Percentiles rank a stretch among this genome's conserved stretches.
Evolutionary conservation across 2,329 filamentous ascomycete species (phyloP).

Genomic region (Orbilia blumenaviensis): DNA sequence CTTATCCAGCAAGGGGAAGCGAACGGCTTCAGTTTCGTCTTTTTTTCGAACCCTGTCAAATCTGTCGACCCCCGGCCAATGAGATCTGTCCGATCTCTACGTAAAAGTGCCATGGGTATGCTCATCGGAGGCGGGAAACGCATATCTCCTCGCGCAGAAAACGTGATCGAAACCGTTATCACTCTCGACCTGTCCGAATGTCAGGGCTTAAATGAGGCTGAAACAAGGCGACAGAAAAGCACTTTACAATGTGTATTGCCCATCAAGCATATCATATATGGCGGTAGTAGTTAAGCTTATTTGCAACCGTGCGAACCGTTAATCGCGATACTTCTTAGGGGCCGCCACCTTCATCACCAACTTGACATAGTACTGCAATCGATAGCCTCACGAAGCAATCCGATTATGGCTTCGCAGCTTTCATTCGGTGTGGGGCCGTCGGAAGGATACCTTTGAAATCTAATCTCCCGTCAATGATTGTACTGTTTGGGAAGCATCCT

Average conservation of each 20-base stretch:
- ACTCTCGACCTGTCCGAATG: slow-evolving; percentile 18
- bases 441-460: slow-evolving; percentile 20
- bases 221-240: slow-evolving; percentile 45
- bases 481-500: slow-evolving; percentile 37
- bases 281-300: slow-evolving; percentile 34
- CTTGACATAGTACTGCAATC: not conserved
- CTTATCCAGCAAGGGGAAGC: slow-evolving; percentile 33
- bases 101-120: slow-evolving; percentile 19
- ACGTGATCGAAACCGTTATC: slow-evolving; percentile 44
- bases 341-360: slow-evolving; percentile 24
- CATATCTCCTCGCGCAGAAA: slow-evolving; percentile 30
- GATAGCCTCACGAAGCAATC: slow-evolving; percentile 18
- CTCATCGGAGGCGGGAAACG: slow-evolving; percentile 34
- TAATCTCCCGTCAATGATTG: slow-evolving; percentile 31
- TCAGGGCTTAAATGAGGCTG: slow-evolving; percentile 48
- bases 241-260: slow-evolving; percentile 5
- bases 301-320: slow-evolving; percentile 50
- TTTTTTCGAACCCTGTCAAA: slow-evolving; percentile 24
- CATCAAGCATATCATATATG: not conserved
- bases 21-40: slow-evolving; percentile 34
- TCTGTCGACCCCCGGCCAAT: slow-evolving; percentile 30
- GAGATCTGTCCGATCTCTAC: slow-evolving; percentile 35
- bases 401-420: slow-evolving; percentile 1
- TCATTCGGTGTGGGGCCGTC: not conserved
- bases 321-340: slow-evolving; percentile 23